phyloP scores from a whole-genome alignment of 306 rosid species.

The Malus asiatica region DNA sequence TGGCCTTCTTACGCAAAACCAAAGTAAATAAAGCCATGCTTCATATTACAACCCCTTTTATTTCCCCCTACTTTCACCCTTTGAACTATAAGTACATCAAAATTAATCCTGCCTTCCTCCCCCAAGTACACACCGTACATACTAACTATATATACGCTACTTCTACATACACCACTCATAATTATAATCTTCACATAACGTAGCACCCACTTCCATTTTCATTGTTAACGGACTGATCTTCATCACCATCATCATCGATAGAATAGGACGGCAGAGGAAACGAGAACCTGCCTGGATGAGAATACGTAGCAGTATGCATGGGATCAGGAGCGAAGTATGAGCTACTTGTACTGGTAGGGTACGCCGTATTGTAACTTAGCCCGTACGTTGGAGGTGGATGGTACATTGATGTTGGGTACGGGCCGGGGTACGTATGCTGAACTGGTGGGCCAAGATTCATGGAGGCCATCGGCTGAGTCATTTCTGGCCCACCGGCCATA shows the following conservation, averaged over 20 bases:
- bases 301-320: conserved; percentile 38
- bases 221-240: conserved; percentile 11
- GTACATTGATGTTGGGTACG: conserved; percentile 36
- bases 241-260: conserved; percentile 25
- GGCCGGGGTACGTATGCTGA: conserved; percentile 37
- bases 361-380: conserved; percentile 51
- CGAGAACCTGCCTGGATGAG: conserved; percentile 13
- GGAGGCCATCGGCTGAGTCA: not conserved
- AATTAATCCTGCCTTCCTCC: conserved; percentile 10
- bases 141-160: not conserved
- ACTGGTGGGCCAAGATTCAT: conserved; percentile 34
- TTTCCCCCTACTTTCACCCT: conserved; percentile 1
- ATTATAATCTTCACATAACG: conserved; percentile 37
- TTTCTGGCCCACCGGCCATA: conserved; percentile 2
- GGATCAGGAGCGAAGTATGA: conserved; percentile 35
- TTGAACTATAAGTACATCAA: conserved; percentile 21
- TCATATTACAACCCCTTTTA: conserved; percentile 10
- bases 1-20: conserved; percentile 15
- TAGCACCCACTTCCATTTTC: conserved; percentile 48
- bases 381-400: conserved; percentile 40
- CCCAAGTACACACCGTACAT: conserved; percentile 2
- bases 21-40: conserved; percentile 7
- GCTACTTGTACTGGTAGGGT: conserved; percentile 33
- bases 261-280: conserved; percentile 35
- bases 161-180: not conserved